phyloP scores from a whole-genome alignment of 495 filamentous ascomycete genomes.

The Podospora didyma region DNA sequence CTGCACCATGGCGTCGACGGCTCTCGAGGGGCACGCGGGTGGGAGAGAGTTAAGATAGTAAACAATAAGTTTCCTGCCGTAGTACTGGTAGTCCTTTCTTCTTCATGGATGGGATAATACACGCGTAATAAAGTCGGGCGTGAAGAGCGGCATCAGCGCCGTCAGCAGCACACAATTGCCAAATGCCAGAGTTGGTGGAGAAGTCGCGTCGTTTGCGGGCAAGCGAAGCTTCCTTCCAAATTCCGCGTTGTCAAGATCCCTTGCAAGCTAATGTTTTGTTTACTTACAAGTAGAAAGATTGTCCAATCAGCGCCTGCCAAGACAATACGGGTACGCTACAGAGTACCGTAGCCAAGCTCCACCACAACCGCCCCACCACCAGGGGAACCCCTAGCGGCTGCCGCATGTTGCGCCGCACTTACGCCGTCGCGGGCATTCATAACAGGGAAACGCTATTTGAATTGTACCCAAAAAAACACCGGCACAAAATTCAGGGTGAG shows the following conservation, averaged over 20 bases:
- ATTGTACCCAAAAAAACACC: too few relatives aligned
- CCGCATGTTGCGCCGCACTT: too few relatives aligned
- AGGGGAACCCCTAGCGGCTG: too few relatives aligned
- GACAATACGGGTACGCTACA: neutral
- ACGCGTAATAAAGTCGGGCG: neutral
- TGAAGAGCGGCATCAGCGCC: neutral
- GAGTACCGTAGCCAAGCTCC: too few relatives aligned
- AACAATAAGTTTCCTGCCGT: neutral
- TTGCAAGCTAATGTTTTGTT: conserved; percentile 22
- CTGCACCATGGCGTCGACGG: conserved; percentile 36
- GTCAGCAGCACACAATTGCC: neutral
- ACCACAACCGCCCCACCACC: conserved; percentile 3
- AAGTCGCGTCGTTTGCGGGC: conserved; percentile 15
- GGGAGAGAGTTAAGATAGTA: neutral
- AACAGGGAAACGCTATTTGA: too few relatives aligned
- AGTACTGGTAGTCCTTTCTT: neutral
- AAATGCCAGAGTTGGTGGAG: conserved; percentile 4
- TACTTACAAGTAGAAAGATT: conserved; percentile 16
- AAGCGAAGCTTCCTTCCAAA: neutral
- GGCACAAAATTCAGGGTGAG: too few relatives aligned
- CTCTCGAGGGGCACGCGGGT: neutral
- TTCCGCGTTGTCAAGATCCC: conserved; percentile 3
- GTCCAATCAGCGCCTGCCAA: conserved; percentile 18
- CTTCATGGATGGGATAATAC: conserved; percentile 8
- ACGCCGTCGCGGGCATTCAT: too few relatives aligned